phyloP scores from a whole-genome alignment of 192 early-diverging fungal genomes.

The Backusella luteola region DNA sequence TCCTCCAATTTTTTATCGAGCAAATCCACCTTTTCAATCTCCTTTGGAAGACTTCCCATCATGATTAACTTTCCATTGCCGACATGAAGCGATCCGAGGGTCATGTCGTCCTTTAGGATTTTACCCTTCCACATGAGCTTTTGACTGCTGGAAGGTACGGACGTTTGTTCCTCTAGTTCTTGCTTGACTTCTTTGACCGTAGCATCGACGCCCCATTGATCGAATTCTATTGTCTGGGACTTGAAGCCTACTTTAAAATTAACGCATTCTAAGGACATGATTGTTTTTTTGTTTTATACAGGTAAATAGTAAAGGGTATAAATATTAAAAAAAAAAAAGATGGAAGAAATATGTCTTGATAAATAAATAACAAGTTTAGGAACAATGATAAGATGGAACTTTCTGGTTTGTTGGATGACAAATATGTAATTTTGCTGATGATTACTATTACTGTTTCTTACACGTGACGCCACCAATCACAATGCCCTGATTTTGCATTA shows the following conservation, averaged over 20 bases:
- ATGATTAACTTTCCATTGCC: constrained; percentile 46
- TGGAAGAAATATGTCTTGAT: neutral
- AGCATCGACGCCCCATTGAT: constrained; percentile 11
- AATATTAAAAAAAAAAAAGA: neutral
- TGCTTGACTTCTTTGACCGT: constrained; percentile 45
- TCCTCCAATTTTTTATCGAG: constrained; percentile 20
- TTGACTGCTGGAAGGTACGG: constrained; percentile 39
- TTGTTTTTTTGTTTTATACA: no score
- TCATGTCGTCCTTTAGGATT: constrained; percentile 12
- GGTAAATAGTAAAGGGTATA: neutral
- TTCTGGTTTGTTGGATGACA: neutral
- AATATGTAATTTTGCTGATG: neutral
- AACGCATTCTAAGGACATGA: neutral
- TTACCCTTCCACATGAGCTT: constrained; percentile 57
- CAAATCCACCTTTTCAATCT: constrained; percentile 34
- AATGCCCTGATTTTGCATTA: neutral
- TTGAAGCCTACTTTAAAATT: constrained; percentile 37
- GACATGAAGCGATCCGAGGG: constrained; percentile 29
- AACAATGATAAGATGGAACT: neutral
- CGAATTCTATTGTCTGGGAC: constrained; percentile 32
- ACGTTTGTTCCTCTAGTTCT: constrained; percentile 32
- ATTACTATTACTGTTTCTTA: no score
- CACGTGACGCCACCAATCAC: neutral
- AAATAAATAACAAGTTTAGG: neutral
- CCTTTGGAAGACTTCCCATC: constrained; percentile 47